These are phyloP conservation scores for Alternaria gansuensis DNA, from an alignment of 2,329 filamentous ascomycete species.

Conservation along the genomic window DNA sequence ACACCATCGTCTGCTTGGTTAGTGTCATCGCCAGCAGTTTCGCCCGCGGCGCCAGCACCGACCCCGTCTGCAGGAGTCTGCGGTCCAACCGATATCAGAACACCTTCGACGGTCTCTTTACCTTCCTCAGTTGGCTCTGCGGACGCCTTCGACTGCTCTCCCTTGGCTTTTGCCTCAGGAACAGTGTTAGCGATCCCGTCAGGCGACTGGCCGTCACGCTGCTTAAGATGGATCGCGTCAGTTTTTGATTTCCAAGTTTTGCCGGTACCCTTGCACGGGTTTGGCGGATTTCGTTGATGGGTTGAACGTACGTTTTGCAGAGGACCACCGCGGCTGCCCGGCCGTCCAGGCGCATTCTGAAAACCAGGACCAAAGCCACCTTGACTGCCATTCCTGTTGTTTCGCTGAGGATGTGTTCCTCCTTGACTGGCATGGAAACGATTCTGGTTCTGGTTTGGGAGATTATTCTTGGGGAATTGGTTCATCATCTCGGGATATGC, in stretches of 20 bases:
- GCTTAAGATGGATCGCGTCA: slow-evolving; percentile 36
- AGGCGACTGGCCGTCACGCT: slow-evolving; percentile 48
- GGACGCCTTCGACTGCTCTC: slow-evolving; percentile 36
- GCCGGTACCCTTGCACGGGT: slow-evolving; percentile 19
- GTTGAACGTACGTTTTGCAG: slow-evolving; percentile 48
- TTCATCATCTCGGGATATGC: slow-evolving; percentile 59
- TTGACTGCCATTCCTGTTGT: slow-evolving; percentile 55
- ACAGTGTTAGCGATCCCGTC: slow-evolving; percentile 45
- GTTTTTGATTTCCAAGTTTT: slow-evolving; percentile 27
- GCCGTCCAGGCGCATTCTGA: slow-evolving; percentile 40
- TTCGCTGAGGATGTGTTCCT: slow-evolving; percentile 58
- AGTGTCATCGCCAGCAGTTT: slow-evolving; percentile 28
- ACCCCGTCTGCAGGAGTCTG: slow-evolving; percentile 17
- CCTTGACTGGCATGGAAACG: slow-evolving; percentile 77
- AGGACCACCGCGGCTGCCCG: slow-evolving; percentile 44
- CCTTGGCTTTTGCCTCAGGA: slow-evolving; percentile 44
- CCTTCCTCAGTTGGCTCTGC: slow-evolving; percentile 42
- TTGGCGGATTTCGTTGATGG: slow-evolving; percentile 31
- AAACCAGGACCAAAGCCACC: slow-evolving; percentile 46
- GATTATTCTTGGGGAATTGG: slow-evolving; percentile 69
- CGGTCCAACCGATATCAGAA: slow-evolving; percentile 17
- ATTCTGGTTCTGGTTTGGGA: slow-evolving; percentile 73
- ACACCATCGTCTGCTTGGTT: slow-evolving; percentile 30
- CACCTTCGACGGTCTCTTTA: slow-evolving; percentile 33
- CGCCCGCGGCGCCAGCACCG: slow-evolving; percentile 16